Base-by-base conservation (phyloP, 148 eudicot genomes). In the Silene uniflora region DNA sequence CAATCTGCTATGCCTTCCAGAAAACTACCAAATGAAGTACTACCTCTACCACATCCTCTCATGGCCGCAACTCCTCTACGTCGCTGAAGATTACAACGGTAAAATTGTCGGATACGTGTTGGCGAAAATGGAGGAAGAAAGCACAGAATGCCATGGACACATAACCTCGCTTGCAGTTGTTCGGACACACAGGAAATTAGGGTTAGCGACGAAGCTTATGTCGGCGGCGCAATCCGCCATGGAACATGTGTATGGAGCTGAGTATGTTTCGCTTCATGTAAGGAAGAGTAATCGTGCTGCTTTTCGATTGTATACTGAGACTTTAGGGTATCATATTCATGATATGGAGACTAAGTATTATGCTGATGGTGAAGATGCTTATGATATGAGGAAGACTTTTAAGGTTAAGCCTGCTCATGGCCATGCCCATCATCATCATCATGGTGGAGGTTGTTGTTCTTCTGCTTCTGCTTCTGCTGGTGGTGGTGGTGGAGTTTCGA, bases 1-100 rank as follows among this genome's bases (percentile, higher is more conserved):
- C 83, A 93, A 93, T 70, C 83, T 93, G 10, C 84, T 93, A 5
- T 93, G 98, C 69, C 87, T 93, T 11, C 98, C 97, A 1, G 98
- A 93, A 68, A 93, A 93, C 79, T 93, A 93, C 86, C 98, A 93
- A 80, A 91, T 93, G 97, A 93, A 93, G 52, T 93, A 93, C 83
- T 93, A 93, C 66, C 84, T 93, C 46, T 93, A 93, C 83, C 98
- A 93, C 88, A 91, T 93, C 39, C 92, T 93, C 18, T 89, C 98
- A 2, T 93, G 98, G 98, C 96, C 96, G 14, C 96, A 91, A 71
- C 91, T 93, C 32, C 91, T 93, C 13, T 91, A 93, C 78, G 93
- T 93, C 14, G 98, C 98, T 2, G 92, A 93, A 73, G 98, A 93
- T 70, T 93, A 93, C 89, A 84, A 86, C 81, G 92, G 96, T 6